These are phyloP conservation scores for Diaporthe sp. DNA, from an alignment of 2,329 filamentous ascomycete species.

Conservation along the genomic window DNA sequence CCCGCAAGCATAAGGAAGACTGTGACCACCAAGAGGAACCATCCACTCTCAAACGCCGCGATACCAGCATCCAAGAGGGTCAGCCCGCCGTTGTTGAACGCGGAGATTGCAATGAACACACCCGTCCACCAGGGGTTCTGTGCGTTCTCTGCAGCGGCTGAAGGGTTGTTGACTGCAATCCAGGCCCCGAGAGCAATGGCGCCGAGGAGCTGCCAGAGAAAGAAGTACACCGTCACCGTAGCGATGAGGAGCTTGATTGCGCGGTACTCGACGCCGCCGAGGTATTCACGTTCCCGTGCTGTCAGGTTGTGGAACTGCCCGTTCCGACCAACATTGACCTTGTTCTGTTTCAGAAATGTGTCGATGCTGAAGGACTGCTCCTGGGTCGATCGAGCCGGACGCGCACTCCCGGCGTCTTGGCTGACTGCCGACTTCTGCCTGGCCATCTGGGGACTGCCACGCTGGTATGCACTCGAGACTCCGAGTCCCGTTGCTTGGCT, in stretches of 20 bases:
- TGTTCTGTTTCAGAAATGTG: constrained; percentile 50
- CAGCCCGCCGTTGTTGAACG: constrained; percentile 72
- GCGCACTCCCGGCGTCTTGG: background rate
- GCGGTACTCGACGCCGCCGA: constrained; percentile 76
- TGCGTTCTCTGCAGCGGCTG: constrained; percentile 43
- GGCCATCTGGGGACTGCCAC: constrained; percentile 23
- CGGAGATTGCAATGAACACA: constrained; percentile 67
- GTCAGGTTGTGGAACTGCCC: constrained; percentile 68
- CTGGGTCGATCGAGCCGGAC: background rate
- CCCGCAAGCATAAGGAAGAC: constrained; percentile 58
- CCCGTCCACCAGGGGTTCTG: constrained; percentile 69
- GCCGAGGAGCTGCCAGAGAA: constrained; percentile 71
- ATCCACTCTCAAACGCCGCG: constrained; percentile 57
- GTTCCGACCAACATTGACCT: constrained; percentile 62
- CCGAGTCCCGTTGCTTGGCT: constrained; percentile 31
- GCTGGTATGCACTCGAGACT: constrained; percentile 12
- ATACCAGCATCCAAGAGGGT: constrained; percentile 69
- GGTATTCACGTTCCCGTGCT: constrained; percentile 66
- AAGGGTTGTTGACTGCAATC: constrained; percentile 23
- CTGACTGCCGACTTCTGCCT: constrained; percentile 18
- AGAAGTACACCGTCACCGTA: constrained; percentile 73
- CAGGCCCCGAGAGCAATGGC: constrained; percentile 68
- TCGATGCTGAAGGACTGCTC: constrained; percentile 44
- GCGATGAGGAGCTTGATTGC: constrained; percentile 71
- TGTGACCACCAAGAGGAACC: constrained; percentile 49